These are phyloP conservation scores for Staphylotrichum longicolle DNA, from an alignment of 495 filamentous ascomycete genomes.

Conservation along the genomic window DNA sequence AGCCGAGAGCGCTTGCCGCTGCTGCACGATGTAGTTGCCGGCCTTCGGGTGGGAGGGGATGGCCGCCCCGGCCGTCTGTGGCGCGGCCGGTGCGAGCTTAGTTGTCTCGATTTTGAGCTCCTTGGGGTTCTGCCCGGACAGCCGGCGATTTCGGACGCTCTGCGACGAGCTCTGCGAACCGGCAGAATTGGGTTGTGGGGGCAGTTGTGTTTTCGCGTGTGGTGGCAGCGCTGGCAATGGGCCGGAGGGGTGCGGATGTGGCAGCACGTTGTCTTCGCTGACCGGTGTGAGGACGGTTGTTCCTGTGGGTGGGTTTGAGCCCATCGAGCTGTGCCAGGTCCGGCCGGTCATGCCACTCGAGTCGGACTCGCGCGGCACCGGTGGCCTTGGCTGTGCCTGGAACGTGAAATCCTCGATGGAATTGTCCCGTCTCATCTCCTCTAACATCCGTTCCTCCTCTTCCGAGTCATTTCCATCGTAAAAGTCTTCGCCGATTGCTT, in stretches of 20 bases:
- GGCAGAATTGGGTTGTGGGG: slow-evolving; percentile 28
- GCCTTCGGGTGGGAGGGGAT: slow-evolving; percentile 45
- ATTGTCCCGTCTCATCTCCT: slow-evolving; percentile 89
- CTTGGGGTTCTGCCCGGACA: slow-evolving; percentile 74
- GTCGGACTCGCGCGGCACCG: slow-evolving; percentile 81
- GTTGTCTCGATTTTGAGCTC: slow-evolving; percentile 90
- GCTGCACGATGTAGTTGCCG: slow-evolving; percentile 43
- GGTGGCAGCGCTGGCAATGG: slow-evolving; percentile 41
- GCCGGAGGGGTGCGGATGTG: slow-evolving; percentile 32
- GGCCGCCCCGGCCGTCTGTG: slow-evolving; percentile 41
- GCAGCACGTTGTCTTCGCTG: slow-evolving; percentile 54
- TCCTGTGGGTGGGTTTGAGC: slow-evolving; percentile 72
- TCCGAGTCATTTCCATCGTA: slow-evolving; percentile 75
- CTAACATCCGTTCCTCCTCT: slow-evolving; percentile 84
- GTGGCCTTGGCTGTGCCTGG: slow-evolving; percentile 66
- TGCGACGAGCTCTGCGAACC: slow-evolving; percentile 37
- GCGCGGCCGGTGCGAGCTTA: slow-evolving; percentile 35
- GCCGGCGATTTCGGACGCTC: slow-evolving; percentile 73
- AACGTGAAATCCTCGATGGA: slow-evolving; percentile 86
- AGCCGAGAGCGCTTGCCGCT: slow-evolving; percentile 46
- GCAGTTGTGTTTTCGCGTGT: slow-evolving; percentile 35
- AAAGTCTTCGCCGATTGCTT: slow-evolving; percentile 34
- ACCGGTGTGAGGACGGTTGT: slow-evolving; percentile 74
- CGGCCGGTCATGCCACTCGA: slow-evolving; percentile 80
- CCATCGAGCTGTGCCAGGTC: slow-evolving; percentile 84